Base-by-base conservation (phyloP, 768 basidiomycete species). In the Rhodotorula toruloides region DNA sequence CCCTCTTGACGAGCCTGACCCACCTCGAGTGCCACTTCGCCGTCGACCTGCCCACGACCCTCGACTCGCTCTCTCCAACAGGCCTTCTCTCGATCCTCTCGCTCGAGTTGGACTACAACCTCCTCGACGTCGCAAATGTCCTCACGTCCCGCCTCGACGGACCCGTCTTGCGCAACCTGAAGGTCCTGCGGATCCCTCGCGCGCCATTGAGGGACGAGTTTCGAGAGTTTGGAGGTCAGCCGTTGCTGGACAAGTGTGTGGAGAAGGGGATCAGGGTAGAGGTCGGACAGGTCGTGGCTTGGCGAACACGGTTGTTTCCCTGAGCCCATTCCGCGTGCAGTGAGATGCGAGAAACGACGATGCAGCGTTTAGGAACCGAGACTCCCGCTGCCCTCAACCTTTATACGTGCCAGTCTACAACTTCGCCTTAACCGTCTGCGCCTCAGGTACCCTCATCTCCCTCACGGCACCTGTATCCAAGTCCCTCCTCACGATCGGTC, bases 31-130 rank as follows among this genome's bases (percentile, higher is more conserved):
- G 39, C 42, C 53, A 62, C 32, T 63, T 56, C 27, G 57, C 61
- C n/a, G 67, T 63, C 50, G 53, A 63, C 47, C 48, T 68, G 22
- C 43, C 40, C 10, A 0, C 46, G 31, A 36, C 39, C 13, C 57
- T 68, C 58, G 53, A 59, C 37, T 37, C 61, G 1, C 52, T 61
- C 5, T 52, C 59, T 22, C 14, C 31, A 27, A 13, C 21, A 0
- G 32, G 22, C 16, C 17, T 25, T 6, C 58, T 54, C 36, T 10
- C 36, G 1, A 31, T 44, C 53, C 58, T 68, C 48, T 27, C 39
- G 16, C 17, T 68, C 39, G 61, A 68, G 42, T 54, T 68, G 21
- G 67, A 68, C 34, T 68, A 63, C 61, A 63, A 63, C 58, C 54
- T 68, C 10, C 29, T 34, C 17, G 52, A 68, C 6, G 31, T 63